A percentile compares a stretch with the other conserved stretches of the same genome.
Conservation (phyloP, 305 asterid genomes). For the Fraxinus nigra region DNA sequence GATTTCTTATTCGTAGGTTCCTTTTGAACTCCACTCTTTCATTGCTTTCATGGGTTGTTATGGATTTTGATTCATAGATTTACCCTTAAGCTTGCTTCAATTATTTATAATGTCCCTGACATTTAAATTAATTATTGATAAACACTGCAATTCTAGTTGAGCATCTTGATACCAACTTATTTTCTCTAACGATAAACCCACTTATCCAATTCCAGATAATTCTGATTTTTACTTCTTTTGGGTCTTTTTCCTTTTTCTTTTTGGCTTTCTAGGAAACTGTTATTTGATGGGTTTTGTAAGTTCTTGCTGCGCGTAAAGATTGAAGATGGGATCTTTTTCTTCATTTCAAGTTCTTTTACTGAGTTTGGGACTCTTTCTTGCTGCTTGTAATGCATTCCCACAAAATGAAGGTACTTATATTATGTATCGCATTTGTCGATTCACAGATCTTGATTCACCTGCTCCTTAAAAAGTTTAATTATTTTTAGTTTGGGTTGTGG, state of each 20-base stretch:
- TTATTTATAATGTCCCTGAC: neutral
- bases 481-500: neutral
- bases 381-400: conserved; percentile 52
- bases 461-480: neutral
- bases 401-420: conserved; percentile 53
- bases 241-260: neutral
- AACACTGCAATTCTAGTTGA: neutral
- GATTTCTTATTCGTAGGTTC: conserved; percentile 39
- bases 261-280: conserved; percentile 12
- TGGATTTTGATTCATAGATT: conserved; percentile 40
- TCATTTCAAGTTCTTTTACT: conserved; percentile 42
- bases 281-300: conserved; percentile 43
- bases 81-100: conserved; percentile 12
- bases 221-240: neutral
- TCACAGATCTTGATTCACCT: conserved; percentile 47
- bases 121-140: conserved; percentile 18
- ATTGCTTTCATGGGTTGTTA: conserved; percentile 53
- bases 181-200: conserved; percentile 31
- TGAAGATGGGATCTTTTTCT: conserved; percentile 44
- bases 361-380: conserved; percentile 41
- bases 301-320: conserved; percentile 27
- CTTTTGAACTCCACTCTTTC: conserved; percentile 35
- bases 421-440: conserved; percentile 16
- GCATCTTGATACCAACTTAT: conserved; percentile 3
- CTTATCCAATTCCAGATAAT: conserved; percentile 15